Conservation (phyloP, 345 rosid species). For the Eucalyptus curtisii region DNA sequence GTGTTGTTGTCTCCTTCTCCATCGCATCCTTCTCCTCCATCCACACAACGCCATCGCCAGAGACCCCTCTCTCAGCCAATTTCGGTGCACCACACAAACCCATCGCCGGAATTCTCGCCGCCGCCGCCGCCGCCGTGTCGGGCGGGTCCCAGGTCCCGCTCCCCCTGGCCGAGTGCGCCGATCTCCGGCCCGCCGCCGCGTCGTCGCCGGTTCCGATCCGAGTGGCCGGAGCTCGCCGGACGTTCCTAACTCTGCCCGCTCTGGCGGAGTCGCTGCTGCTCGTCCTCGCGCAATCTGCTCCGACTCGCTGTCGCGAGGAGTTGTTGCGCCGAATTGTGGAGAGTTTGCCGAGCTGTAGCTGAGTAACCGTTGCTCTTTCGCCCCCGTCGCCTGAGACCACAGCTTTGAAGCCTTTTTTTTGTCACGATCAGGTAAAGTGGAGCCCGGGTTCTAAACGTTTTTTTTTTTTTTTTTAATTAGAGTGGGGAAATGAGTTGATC, state of each 20-base stretch:
- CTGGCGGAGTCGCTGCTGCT: neutral
- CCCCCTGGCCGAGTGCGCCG: neutral
- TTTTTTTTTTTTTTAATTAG: neutral
- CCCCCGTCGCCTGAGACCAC: neutral
- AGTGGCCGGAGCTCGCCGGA: neutral
- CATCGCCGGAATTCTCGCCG: neutral
- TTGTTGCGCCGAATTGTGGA: neutral
- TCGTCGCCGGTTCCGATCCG: neutral
- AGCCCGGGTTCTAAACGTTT: neutral
- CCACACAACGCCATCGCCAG: neutral
- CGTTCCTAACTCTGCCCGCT: neutral
- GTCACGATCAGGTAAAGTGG: neutral
- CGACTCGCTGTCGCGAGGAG: neutral
- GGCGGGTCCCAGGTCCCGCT: neutral
- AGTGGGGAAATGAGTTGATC: neutral
- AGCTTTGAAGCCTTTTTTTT: neutral
- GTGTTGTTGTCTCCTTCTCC: neutral
- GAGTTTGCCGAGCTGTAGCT: neutral
- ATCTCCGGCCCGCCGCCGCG: neutral
- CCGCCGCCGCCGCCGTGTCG: neutral
- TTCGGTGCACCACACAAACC: neutral
- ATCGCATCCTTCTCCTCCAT: neutral
- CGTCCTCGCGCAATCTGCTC: neutral
- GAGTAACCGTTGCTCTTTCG: neutral
- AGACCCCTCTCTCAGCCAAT: neutral